These are phyloP conservation scores for Metrosideros polymorpha DNA, from an alignment of 441 rosid genomes.

Conservation along the genomic window DNA sequence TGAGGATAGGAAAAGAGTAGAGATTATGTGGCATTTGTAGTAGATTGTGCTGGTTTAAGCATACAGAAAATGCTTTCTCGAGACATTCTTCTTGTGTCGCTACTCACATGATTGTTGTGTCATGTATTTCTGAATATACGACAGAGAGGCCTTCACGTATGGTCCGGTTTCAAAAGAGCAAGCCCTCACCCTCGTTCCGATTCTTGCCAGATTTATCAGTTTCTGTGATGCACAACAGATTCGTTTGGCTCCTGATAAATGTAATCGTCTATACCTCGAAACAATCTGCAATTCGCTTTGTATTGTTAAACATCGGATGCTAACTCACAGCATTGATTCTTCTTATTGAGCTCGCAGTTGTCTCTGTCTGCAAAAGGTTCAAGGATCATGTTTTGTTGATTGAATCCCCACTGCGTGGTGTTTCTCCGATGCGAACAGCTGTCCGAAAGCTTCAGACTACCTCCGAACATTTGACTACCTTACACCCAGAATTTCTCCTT, in stretches of 20 bases:
- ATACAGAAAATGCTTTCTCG: background rate
- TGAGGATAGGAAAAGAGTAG: background rate
- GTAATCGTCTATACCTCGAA: conserved; percentile 24
- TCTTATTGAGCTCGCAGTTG: conserved; percentile 34
- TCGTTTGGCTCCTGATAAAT: conserved; percentile 65
- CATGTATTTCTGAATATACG: conserved; percentile 8
- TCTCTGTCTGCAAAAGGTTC: conserved; percentile 67
- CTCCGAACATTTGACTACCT: conserved; percentile 61
- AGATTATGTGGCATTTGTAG: background rate
- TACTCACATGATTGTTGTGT: background rate
- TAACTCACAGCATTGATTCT: background rate
- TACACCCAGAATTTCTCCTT: conserved; percentile 91
- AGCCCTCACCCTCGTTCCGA: conserved; percentile 26
- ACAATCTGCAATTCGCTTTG: background rate
- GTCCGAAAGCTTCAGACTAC: conserved; percentile 67
- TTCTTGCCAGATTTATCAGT: conserved; percentile 50
- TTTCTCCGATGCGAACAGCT: conserved; percentile 62
- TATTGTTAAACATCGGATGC: background rate
- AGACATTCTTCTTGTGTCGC: background rate
- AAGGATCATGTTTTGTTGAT: conserved; percentile 67
- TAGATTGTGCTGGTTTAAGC: background rate
- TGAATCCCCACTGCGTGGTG: conserved; percentile 65
- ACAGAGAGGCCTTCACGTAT: conserved; percentile 57
- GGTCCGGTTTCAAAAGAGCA: conserved; percentile 50
- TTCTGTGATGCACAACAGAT: conserved; percentile 68